Evolutionary conservation across 2,329 filamentous ascomycete species (phyloP).

Genomic region (Trichoderma citrinoviride): DNA sequence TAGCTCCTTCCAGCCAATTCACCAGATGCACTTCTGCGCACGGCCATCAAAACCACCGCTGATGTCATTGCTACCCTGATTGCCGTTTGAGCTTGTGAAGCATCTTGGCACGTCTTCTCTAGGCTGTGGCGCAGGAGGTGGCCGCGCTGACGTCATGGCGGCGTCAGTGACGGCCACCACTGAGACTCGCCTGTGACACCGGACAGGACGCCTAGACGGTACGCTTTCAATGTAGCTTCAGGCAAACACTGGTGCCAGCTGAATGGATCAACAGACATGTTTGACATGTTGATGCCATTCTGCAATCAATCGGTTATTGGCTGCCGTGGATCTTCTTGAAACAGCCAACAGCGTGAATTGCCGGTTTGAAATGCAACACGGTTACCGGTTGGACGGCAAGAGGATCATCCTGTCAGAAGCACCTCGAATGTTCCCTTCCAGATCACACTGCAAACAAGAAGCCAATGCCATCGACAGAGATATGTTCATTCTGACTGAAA

Average conservation of each 20-base stretch:
- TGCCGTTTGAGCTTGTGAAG: not conserved
- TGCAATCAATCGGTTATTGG: not conserved
- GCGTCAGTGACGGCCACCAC: not conserved
- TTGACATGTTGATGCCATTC: too few species aligned
- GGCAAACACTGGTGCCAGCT: too few species aligned
- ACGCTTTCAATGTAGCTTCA: not conserved
- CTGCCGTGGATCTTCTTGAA: not conserved
- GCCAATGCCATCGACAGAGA: not conserved
- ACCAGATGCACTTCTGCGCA: not conserved
- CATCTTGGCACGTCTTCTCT: not conserved
- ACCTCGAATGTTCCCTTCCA: not conserved
- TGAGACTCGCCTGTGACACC: not conserved
- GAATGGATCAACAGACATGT: too few species aligned
- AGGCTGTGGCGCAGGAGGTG: conserved; percentile 10
- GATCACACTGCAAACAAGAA: too few species aligned
- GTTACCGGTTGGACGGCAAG: not conserved
- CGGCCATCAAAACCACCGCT: not conserved
- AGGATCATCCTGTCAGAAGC: not conserved
- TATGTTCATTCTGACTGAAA: not conserved
- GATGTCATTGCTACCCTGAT: conserved; percentile 10
- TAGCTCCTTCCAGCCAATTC: not conserved
- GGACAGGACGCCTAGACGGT: not conserved
- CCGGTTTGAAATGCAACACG: not conserved
- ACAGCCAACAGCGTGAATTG: not conserved
- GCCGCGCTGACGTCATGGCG: conserved; percentile 11